These are phyloP conservation scores for Tricholoma hemisulphureum DNA, from an alignment of 768 basidiomycete species.

Conservation along the genomic window DNA sequence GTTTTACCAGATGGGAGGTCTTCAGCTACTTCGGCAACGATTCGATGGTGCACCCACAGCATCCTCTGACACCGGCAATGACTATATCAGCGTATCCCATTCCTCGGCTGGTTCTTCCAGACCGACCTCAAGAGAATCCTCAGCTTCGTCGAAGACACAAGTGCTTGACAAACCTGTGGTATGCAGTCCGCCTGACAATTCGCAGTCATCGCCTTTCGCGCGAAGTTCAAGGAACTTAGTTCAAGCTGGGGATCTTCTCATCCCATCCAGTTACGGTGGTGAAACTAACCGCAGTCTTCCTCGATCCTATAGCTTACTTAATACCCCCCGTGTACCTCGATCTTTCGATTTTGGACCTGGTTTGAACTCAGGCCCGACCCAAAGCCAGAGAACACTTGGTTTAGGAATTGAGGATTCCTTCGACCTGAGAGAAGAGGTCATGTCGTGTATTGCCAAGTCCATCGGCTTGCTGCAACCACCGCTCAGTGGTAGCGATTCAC, in stretches of 20 bases:
- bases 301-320: constrained; percentile 50
- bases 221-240: constrained; percentile 53
- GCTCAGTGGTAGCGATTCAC: constrained; percentile 62
- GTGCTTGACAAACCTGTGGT: constrained; percentile 3
- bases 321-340: constrained; percentile 46
- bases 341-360: constrained; percentile 24
- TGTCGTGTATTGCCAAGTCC: constrained; percentile 96
- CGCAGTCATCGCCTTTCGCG: constrained; percentile 18
- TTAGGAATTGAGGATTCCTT: constrained; percentile 64
- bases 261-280: constrained; percentile 47
- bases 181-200: constrained; percentile 4
- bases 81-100: constrained; percentile 50
- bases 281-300: constrained; percentile 46
- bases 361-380: constrained; percentile 1
- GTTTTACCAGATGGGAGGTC: constrained; percentile 91
- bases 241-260: constrained; percentile 76
- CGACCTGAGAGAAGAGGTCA: constrained; percentile 93
- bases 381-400: constrained; percentile 16
- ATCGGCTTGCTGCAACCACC: constrained; percentile 92
- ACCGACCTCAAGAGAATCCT: constrained; percentile 21
- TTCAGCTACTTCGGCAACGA: constrained; percentile 86
- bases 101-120: constrained; percentile 28
- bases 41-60: constrained; percentile 60
- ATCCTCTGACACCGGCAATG: constrained; percentile 50
- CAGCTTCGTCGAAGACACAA: constrained; percentile 16